Conservation (phyloP, 169 alveolate species). For the Cryptosporidium muris region DNA sequence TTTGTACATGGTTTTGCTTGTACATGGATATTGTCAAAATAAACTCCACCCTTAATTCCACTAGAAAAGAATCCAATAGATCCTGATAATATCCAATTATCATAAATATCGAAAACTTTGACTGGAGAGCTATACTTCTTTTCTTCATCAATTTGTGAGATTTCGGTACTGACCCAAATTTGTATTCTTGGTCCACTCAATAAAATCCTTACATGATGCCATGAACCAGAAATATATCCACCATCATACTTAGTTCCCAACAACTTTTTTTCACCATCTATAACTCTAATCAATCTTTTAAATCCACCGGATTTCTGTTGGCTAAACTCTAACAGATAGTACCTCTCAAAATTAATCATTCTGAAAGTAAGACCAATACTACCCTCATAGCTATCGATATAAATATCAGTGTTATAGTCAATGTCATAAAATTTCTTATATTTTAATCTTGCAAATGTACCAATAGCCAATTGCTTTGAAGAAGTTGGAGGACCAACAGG, state of each 20-base stretch:
- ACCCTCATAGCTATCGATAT: slow-evolving; percentile 78
- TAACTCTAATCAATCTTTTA: slow-evolving; percentile 83
- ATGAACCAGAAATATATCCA: slow-evolving; percentile 76
- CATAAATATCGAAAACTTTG: slow-evolving; percentile 61
- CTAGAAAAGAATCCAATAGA: slow-evolving; percentile 64
- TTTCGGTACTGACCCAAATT: slow-evolving; percentile 55
- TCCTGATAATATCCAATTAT: slow-evolving; percentile 40
- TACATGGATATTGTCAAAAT: slow-evolving; percentile 48
- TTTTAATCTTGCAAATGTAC: slow-evolving; percentile 77
- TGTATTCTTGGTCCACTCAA: slow-evolving; percentile 57
- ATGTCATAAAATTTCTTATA: slow-evolving; percentile 79
- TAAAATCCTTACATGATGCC: slow-evolving; percentile 81
- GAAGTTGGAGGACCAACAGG: slow-evolving; percentile 48
- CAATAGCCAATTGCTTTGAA: slow-evolving; percentile 70
- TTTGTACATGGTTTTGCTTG: slow-evolving; percentile 65
- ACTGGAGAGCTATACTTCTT: slow-evolving; percentile 32
- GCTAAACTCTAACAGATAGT: slow-evolving; percentile 79
- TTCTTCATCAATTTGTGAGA: slow-evolving; percentile 2
- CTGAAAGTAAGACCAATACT: slow-evolving; percentile 81
- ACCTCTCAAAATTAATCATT: slow-evolving; percentile 78
- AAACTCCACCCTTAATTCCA: slow-evolving; percentile 64
- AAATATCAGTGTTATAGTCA: slow-evolving; percentile 75
- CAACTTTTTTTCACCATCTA: slow-evolving; percentile 84
- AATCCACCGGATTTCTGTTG: slow-evolving; percentile 79
- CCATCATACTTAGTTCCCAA: slow-evolving; percentile 81